A percentile compares a stretch with the other conserved stretches of the same genome.
phyloP scores from a whole-genome alignment of 2,329 filamentous ascomycete species.

The Alternaria gaisen region DNA sequence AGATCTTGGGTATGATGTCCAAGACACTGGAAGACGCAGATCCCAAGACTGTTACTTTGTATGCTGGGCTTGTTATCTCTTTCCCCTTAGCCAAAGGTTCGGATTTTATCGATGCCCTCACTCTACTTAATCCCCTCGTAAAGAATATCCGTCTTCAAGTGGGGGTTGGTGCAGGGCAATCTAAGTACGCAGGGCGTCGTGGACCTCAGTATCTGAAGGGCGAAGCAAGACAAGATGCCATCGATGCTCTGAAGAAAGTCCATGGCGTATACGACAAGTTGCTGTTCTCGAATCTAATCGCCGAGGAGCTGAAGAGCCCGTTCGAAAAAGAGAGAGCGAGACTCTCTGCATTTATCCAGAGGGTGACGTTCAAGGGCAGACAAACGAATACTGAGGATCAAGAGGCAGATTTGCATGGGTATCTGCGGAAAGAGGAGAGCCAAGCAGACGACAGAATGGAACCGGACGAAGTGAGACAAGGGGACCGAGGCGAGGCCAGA shows the following conservation, averaged over 20 bases:
- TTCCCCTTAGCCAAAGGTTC: slow-evolving; percentile 43
- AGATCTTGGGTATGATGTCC: slow-evolving; percentile 64
- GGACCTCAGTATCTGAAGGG: slow-evolving; percentile 28
- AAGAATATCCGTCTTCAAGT: slow-evolving; percentile 44
- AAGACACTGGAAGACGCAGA: slow-evolving; percentile 41
- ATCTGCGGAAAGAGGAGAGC: slow-evolving; percentile 10
- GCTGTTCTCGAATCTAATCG: slow-evolving; percentile 40
- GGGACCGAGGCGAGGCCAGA: background rate
- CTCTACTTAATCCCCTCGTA: slow-evolving; percentile 34
- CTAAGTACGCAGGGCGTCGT: background rate
- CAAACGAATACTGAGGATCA: background rate
- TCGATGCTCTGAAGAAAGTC: slow-evolving; percentile 37
- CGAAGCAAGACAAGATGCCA: slow-evolving; percentile 35
- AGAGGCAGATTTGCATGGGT: slow-evolving; percentile 24
- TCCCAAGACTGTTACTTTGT: slow-evolving; percentile 40
- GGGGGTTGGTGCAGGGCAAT: slow-evolving; percentile 31
- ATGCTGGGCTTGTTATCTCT: slow-evolving; percentile 38
- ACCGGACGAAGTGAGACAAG: background rate
- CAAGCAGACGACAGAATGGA: background rate
- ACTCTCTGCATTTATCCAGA: slow-evolving; percentile 37
- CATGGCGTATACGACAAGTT: slow-evolving; percentile 45
- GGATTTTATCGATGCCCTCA: slow-evolving; percentile 43
- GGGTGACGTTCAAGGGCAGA: slow-evolving; percentile 25
- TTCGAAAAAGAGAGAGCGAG: slow-evolving; percentile 40
- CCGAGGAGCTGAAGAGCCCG: slow-evolving; percentile 37